Conservation (phyloP, 768 basidiomycete genomes). For the Naganishia kalamii region DNA sequence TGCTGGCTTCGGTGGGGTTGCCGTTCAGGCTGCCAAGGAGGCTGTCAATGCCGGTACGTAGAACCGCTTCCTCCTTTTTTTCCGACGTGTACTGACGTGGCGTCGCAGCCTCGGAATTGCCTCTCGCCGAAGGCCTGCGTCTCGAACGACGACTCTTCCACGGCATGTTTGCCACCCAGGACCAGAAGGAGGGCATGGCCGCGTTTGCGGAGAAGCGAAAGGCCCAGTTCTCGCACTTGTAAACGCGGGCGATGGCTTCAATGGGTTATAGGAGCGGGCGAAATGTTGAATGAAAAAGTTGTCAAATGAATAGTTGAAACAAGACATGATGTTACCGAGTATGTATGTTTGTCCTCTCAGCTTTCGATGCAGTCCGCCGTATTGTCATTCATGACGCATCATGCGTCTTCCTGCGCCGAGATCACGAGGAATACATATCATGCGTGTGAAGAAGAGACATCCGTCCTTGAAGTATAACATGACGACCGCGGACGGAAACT, state of each 20-base stretch:
- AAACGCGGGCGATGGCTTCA: slow-evolving; percentile 17
- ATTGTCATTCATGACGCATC: too few species aligned
- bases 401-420: too few species aligned
- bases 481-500: too few species aligned
- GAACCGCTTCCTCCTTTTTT: background rate
- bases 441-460: too few species aligned
- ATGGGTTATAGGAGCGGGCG: too few species aligned
- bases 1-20: slow-evolving; percentile 71
- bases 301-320: too few species aligned
- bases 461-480: too few species aligned
- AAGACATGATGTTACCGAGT: too few species aligned
- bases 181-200: slow-evolving; percentile 94
- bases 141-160: slow-evolving; percentile 90
- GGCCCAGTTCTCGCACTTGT: slow-evolving; percentile 67
- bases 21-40: slow-evolving; percentile 82
- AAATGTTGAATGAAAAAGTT: too few species aligned
- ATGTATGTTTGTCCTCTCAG: too few species aligned
- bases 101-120: slow-evolving; percentile 66
- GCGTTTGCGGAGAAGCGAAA: slow-evolving; percentile 93
- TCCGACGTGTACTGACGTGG: slow-evolving; percentile 20
- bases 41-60: slow-evolving; percentile 75
- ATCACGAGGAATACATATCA: too few species aligned
- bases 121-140: slow-evolving; percentile 71
- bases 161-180: slow-evolving; percentile 80
- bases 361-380: too few species aligned